Conservation (phyloP, 1,139 yeast genomes). For the Pichia sp. region DNA sequence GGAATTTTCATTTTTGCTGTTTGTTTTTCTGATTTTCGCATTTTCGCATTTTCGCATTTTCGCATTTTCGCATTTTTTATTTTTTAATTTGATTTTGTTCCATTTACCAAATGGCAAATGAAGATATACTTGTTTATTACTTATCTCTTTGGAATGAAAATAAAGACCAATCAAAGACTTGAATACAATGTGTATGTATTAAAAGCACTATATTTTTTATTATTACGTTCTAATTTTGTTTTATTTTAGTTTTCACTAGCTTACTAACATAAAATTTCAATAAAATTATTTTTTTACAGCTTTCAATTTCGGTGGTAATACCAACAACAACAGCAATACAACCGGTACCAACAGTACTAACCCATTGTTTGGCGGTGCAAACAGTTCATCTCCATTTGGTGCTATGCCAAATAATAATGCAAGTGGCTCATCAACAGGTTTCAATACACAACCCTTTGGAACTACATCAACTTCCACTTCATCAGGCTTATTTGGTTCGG, state of each 20-base stretch:
- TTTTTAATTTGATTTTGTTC: not conserved
- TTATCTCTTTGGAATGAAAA: no score
- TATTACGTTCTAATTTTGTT: no score
- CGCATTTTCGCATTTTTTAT: not conserved
- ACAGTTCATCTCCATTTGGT: conserved; percentile 8
- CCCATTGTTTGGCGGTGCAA: conserved; percentile 4
- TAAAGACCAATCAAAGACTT: no score
- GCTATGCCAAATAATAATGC: not conserved
- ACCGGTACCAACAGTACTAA: no score
- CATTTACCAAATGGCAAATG: not conserved
- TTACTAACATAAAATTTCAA: not conserved
- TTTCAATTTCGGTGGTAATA: conserved; percentile 6
- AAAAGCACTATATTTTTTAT: no score
- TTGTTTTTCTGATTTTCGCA: not conserved
- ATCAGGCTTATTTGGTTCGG: no score
- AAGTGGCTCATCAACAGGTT: no score
- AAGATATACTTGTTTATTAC: not conserved
- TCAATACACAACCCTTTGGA: no score
- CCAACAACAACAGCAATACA: not conserved
- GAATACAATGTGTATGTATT: not conserved
- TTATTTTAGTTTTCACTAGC: no score
- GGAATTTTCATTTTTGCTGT: no score
- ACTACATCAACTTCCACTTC: not conserved
- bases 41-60: not conserved
- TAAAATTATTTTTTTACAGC: not conserved